Conservation (phyloP, 23 red algal genomes). For the Gracilariopsis chorda region DNA sequence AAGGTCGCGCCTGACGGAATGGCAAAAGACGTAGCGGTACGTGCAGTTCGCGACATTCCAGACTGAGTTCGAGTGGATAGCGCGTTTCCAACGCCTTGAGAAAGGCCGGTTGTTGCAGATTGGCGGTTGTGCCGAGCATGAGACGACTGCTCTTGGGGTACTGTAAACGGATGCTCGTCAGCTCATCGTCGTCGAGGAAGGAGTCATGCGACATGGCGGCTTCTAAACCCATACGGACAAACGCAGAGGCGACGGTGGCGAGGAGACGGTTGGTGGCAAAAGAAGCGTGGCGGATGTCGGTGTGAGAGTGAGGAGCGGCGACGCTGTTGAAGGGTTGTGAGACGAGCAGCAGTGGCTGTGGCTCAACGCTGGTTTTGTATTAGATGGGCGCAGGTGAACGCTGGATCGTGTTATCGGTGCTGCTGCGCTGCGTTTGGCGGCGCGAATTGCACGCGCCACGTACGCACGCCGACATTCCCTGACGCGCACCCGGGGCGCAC, state of each 20-base stretch:
- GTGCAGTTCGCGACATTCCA: constrained; percentile 16
- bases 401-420: too few relatives aligned
- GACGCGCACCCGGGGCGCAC: too few relatives aligned
- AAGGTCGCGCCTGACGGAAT: constrained; percentile 5
- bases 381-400: too few relatives aligned
- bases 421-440: too few relatives aligned
- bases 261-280: not conserved
- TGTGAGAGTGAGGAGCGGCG: not conserved
- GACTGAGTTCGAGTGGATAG: constrained; percentile 46
- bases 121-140: constrained; percentile 55
- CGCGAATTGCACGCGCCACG: too few relatives aligned
- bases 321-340: not conserved
- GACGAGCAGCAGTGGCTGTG: not conserved
- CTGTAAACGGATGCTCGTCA: constrained; percentile 22
- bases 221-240: not conserved
- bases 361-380: too few relatives aligned
- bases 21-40: constrained; percentile 6
- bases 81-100: constrained; percentile 57
- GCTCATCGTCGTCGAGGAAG: not conserved
- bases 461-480: too few relatives aligned
- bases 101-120: constrained; percentile 45
- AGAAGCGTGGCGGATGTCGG: not conserved
- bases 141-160: constrained; percentile 55
- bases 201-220: not conserved
- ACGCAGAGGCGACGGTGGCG: too few relatives aligned